Base-by-base conservation (phyloP, 345 rosid species). In the Noccaea bulbosa region DNA sequence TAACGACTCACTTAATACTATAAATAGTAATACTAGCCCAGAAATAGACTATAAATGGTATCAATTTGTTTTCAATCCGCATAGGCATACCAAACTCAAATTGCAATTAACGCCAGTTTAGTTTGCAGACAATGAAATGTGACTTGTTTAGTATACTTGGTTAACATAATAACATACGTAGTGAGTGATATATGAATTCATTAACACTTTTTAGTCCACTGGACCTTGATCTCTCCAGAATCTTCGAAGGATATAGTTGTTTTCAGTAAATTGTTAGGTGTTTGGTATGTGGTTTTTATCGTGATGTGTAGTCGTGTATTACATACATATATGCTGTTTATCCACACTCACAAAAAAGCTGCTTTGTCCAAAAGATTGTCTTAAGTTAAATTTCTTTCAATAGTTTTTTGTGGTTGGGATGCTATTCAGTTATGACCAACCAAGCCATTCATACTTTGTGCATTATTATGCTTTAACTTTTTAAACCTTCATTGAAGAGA, bases 381-480 rank as follows among this genome's bases (percentile, higher is more conserved):
- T 30, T 12, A 41, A 52, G 32, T 44, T 44, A 33, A 46, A 43
- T 35, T 34, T 37, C 39, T 22, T 34, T 37, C 39, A 54, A 24
- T 35, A 63, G 70, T 72, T 72, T 20, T 15, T 64, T 46, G 77
- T 64, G 44, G 70, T 72, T 72, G 71, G 77, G 71, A 64, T 72
- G 65, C 46, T 64, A 57, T 55, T 37, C 17, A 56, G 38, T 55
- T 46, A 72, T 27, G 64, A 54, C 64, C 70, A 35, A 63, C 76
- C 57, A 54, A 7, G 35, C 65, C 48, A 72, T 27, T 46, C 38
- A 4, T 47, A 39, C 7, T 12, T 34, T 14, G 43, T 15, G 4
- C 55, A 62, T 63, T 34, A 44, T 63, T 63, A 63, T 24, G 56
- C 35, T 52, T 45, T 5, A 8, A 22, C 63, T 27, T 52, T 44